These are phyloP conservation scores for Apiospora pterosperma DNA, from an alignment of 2,329 filamentous ascomycete genomes.

Conservation along the genomic window DNA sequence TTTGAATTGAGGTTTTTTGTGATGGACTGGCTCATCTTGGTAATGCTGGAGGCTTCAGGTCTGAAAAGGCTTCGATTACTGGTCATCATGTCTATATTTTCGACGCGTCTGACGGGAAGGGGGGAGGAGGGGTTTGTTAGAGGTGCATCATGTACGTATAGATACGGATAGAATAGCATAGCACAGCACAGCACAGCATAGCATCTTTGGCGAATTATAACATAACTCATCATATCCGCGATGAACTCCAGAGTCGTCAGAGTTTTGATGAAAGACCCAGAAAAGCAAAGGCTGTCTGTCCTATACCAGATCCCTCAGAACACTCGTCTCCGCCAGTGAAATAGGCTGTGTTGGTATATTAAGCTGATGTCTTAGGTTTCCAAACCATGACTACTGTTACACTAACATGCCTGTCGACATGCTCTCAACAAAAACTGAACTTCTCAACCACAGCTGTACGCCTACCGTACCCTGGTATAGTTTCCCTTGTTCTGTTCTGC, in stretches of 20 bases:
- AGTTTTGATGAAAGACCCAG: background rate
- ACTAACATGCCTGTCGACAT: background rate
- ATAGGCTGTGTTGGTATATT: background rate
- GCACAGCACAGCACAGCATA: conserved; percentile 16
- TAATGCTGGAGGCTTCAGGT: background rate
- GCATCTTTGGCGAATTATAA: background rate
- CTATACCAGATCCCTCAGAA: background rate
- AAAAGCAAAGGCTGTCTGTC: background rate
- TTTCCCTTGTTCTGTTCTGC: conserved; percentile 69
- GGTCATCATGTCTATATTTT: background rate
- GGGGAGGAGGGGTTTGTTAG: conserved; percentile 6
- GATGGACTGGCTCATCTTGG: background rate
- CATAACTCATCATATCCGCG: background rate
- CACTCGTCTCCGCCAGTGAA: background rate
- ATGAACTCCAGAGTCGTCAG: background rate
- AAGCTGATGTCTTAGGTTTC: background rate
- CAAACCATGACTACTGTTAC: background rate
- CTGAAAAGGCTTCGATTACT: background rate
- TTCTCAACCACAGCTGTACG: background rate
- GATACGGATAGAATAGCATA: conserved; percentile 3
- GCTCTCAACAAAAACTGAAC: background rate
- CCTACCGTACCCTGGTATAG: conserved; percentile 51
- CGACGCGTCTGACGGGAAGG: background rate
- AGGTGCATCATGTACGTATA: background rate
- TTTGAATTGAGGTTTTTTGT: background rate